Evolutionary conservation across 2,329 filamentous ascomycete genomes (phyloP), one percentile per base, ranked within the genome.

Genomic region (Stagonosporopsis tanaceti): DNA sequence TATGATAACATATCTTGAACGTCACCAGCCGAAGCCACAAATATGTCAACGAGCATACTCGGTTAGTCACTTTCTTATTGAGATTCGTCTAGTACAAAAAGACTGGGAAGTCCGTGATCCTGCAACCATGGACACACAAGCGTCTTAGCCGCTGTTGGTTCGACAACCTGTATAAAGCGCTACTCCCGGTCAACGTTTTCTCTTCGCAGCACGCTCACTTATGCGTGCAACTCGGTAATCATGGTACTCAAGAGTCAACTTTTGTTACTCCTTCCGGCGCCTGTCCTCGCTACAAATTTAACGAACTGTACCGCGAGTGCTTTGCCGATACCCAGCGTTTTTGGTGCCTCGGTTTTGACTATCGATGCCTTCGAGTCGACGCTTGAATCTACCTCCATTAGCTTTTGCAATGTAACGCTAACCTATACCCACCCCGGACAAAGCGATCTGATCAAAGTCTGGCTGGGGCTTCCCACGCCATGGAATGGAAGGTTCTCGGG

Each of bases 401-500:
- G n/a, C 24, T 68, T 64, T 44, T 70, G 66, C 50, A 64, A 68
- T 24, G 42, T 68, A 7, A 67, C 57, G 4, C 27, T 70, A n/a
- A 60, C 57, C 6, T 57, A 63, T 25, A 64, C 63, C 1, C 66
- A 69, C 28, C 53, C 54, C 2, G 63, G 65, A 2, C 45, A 60
- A n/a, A 57, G 63, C 24, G 67, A 70, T 22, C 42, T 47, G 2
- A 53, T 68, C 35, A 56, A 53, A 27, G 52, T 63, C n/a, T 66
- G 60, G 62, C 50, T 68, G 4, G 60, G 59, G 1, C 50, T 66
- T 15, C 37, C 47, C 38, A 7, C 37, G 25, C 38, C 40, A 1
- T 72, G 70, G 71, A 72, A 72, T 41, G 57, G 50, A 6, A 61
- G 68, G 22, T 54, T 72, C 4, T 62, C 68, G 42, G 67, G 64